Conservation (phyloP, 768 basidiomycete species). For the Suillus decipiens region DNA sequence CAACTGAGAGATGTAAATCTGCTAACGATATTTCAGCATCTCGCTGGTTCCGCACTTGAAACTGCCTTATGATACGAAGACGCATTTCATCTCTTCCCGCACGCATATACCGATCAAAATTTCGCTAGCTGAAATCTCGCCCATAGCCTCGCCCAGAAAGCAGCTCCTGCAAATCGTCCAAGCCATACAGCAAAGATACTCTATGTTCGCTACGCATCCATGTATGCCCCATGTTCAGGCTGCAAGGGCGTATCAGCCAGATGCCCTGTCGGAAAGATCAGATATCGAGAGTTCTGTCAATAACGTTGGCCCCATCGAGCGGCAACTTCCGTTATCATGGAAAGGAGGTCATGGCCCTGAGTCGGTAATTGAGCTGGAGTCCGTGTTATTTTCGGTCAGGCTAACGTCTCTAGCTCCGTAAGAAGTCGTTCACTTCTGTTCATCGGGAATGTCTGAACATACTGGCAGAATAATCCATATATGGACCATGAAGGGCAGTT, state of each 20-base stretch:
- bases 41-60: constrained; percentile 2
- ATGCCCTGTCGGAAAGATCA: background rate
- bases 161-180: background rate
- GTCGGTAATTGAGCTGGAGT: background rate
- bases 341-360: background rate
- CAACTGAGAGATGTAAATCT: background rate
- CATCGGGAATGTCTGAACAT: background rate
- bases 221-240: constrained; percentile 4
- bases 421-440: background rate
- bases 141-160: background rate
- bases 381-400: background rate
- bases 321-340: constrained; percentile 1
- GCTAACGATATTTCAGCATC: background rate
- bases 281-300: background rate
- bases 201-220: background rate
- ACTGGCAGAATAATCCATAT: background rate
- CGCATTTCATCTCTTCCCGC: constrained; percentile 5
- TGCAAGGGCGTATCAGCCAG: constrained; percentile 6
- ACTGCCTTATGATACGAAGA: constrained; percentile 1
- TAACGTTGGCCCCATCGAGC: constrained; percentile 5
- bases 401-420: constrained; percentile 5
- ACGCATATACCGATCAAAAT: constrained; percentile 3
- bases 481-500: constrained; percentile 5
- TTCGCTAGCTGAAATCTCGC: background rate
- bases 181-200: background rate